A percentile compares a stretch with the other conserved stretches of the same genome.
Evolutionary conservation across 106 monocot genomes (phyloP).

Genomic region (Chionographis japonica): DNA sequence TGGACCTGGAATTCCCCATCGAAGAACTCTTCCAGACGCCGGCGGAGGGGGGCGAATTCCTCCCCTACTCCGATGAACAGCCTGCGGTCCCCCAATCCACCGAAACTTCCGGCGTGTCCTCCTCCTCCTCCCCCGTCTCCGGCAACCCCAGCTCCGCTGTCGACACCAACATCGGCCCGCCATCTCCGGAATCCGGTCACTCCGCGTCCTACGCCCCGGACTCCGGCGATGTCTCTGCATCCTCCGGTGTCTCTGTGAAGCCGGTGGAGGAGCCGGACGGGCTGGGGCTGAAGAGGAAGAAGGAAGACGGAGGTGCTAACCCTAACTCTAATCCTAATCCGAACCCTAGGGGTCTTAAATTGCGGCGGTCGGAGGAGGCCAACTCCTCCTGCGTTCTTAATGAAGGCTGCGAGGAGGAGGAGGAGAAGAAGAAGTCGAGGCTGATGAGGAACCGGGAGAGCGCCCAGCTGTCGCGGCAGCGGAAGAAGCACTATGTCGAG

Average conservation of each 20-base stretch:
- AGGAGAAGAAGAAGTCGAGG: slow-evolving; percentile 47
- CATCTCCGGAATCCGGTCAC: slow-evolving; percentile 8
- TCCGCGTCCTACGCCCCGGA: slow-evolving; percentile 19
- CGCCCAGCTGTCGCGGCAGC: slow-evolving; percentile 69
- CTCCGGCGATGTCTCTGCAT: slow-evolving; percentile 25
- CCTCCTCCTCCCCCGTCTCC: neutral
- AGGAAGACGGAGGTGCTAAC: slow-evolving; percentile 3
- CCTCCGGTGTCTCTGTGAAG: slow-evolving; percentile 22
- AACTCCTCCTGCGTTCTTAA: slow-evolving; percentile 2
- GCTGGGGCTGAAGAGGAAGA: slow-evolving; percentile 34
- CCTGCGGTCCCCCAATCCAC: neutral
- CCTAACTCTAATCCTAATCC: slow-evolving; percentile 2
- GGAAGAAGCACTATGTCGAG: slow-evolving; percentile 76
- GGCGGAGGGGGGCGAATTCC: neutral
- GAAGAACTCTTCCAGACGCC: slow-evolving; percentile 46
- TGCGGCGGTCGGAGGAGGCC: slow-evolving; percentile 20
- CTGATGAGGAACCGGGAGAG: slow-evolving; percentile 71
- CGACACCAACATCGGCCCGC: neutral
- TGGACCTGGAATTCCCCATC: slow-evolving; percentile 32
- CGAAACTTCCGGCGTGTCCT: slow-evolving; percentile 8
- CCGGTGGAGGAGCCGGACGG: slow-evolving; percentile 15
- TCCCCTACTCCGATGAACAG: neutral
- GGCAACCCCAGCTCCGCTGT: neutral
- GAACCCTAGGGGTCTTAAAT: slow-evolving; percentile 20
- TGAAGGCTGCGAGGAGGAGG: slow-evolving; percentile 28